These are phyloP conservation scores for Fusarium siculi DNA, from an alignment of 2,329 filamentous ascomycete genomes.

Conservation along the genomic window DNA sequence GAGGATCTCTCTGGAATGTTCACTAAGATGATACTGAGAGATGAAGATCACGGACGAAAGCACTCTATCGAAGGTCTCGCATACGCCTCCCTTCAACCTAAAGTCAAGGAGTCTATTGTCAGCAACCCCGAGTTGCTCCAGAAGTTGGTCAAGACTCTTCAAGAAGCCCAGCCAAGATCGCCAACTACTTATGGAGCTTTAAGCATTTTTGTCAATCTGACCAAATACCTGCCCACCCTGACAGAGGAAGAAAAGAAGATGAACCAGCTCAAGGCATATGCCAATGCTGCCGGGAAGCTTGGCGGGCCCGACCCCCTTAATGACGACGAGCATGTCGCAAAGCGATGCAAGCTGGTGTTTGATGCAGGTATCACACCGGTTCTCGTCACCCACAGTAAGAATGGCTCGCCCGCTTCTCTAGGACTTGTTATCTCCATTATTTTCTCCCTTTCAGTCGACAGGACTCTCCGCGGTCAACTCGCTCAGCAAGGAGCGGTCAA, in stretches of 20 bases:
- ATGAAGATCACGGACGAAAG: slow-evolving; percentile 67
- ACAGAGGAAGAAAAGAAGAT: slow-evolving; percentile 95
- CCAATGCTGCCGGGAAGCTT: slow-evolving; percentile 80
- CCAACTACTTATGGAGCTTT: slow-evolving; percentile 85
- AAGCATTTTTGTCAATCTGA: slow-evolving; percentile 87
- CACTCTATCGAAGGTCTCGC: slow-evolving; percentile 90
- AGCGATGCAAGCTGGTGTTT: slow-evolving; percentile 81
- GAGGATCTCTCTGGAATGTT: slow-evolving; percentile 74
- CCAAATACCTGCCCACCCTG: slow-evolving; percentile 78
- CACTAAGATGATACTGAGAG: slow-evolving; percentile 71
- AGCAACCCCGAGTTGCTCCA: slow-evolving; percentile 75
- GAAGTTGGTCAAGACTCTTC: slow-evolving; percentile 72
- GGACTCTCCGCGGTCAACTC: slow-evolving; percentile 78
- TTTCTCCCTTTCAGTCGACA: slow-evolving; percentile 78
- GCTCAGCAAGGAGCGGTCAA: slow-evolving; percentile 95
- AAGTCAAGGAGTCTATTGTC: slow-evolving; percentile 83
- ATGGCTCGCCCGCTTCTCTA: slow-evolving; percentile 75
- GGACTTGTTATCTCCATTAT: slow-evolving; percentile 81
- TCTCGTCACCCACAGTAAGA: slow-evolving; percentile 79
- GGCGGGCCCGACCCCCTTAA: slow-evolving; percentile 73
- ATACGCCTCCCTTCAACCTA: slow-evolving; percentile 87
- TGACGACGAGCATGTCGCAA: slow-evolving; percentile 78
- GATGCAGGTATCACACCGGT: slow-evolving; percentile 81
- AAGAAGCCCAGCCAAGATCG: slow-evolving; percentile 69
- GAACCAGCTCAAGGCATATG: slow-evolving; percentile 91